Base-by-base conservation (phyloP, 306 rosid species). In the Macrotyloma uniflorum region DNA sequence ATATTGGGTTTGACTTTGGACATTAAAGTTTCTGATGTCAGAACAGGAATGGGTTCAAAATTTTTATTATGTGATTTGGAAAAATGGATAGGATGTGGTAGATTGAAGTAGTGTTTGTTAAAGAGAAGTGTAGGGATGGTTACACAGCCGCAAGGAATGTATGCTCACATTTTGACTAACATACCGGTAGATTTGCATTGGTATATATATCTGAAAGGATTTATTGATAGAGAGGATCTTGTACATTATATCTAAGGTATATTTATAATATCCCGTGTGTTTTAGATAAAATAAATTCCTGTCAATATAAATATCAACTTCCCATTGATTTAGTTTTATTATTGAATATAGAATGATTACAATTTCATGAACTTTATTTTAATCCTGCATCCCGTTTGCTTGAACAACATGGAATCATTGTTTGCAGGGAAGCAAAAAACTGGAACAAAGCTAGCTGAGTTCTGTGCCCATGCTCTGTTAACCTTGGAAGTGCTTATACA, bases 401-500 rank as follows among this genome's bases (percentile, higher is more conserved):
- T 62, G 55, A 68, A 79, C 64, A 68, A 79, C 64, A 32, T 84
- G 64, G 70, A 67, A 45, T 49, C 78, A 42, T 38, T 77, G 69
- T 86, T 19, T 85, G 81, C 87, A 95, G 98, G 97, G 70, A 92
- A 84, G 86, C 90, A 75, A 83, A 90, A 86, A 85, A 79, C 79
- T 38, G 92, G 92, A 79, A 86, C 98, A 42, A 87, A 87, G 77
- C 87, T 92, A 61, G 87, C 92, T 7, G 96, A 87, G 51, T 95
- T 95, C 83, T 92, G 98, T 69, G 86, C 87, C n/a, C 90, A 86
- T 78, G 96, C 98, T 22, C 88, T 95, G 67, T 86, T 92, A 85
- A 84, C 89, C 79, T 80, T 92, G 85, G 98, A 95, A 75, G 93
- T 92, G 76, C 95, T 95, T 53, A 82, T 95, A 82, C 98, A 95